phyloP scores from a whole-genome alignment of 257 asterid species.

The Ophiorrhiza pumila region DNA sequence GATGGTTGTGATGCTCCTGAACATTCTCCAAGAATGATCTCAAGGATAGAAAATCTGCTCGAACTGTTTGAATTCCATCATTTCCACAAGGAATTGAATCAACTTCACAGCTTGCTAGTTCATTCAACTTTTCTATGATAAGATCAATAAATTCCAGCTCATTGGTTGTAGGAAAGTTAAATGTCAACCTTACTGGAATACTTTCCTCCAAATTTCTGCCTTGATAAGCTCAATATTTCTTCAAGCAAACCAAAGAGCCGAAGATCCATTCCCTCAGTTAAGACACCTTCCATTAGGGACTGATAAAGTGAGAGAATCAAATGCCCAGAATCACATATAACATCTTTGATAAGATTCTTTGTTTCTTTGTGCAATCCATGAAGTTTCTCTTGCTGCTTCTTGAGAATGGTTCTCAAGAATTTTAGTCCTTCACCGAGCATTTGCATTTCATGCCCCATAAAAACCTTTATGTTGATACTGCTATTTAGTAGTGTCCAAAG shows the following conservation, averaged over 20 bases:
- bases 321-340: neutral
- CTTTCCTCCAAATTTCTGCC: neutral
- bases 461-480: neutral
- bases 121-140: neutral
- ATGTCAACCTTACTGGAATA: neutral
- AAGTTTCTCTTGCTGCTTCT: neutral
- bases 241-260: neutral
- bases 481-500: neutral
- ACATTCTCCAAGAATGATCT: neutral
- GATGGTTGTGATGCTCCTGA: neutral
- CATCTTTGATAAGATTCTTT: neutral
- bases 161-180: neutral
- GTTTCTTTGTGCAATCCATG: neutral
- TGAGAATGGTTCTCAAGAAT: neutral
- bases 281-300: neutral
- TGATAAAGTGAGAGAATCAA: neutral
- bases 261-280: neutral
- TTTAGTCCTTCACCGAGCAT: neutral
- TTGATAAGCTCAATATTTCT: neutral
- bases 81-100: neutral
- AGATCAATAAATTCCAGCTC: neutral
- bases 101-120: neutral
- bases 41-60: neutral
- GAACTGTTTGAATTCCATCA: neutral
- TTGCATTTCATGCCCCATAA: neutral